Conservation (phyloP, 2,329 filamentous ascomycete species). For the Paracoccidioides brasiliensis region DNA sequence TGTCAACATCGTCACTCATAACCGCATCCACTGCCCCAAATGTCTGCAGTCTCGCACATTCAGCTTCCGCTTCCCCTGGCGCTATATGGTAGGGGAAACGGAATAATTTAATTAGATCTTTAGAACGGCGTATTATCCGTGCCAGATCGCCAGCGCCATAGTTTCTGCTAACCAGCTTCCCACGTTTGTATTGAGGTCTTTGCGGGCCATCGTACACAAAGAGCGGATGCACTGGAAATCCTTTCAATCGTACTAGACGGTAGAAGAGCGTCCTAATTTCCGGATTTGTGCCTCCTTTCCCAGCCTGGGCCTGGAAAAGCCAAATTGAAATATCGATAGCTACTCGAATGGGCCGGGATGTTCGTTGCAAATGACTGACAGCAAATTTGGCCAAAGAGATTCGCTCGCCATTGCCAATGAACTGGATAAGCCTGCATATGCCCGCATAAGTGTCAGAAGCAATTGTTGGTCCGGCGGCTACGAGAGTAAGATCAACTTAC, state of each 20-base stretch:
- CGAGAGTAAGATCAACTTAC: conserved; percentile 17
- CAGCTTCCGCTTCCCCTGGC: conserved; percentile 89
- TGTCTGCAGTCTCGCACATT: conserved; percentile 76
- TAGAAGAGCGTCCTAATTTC: conserved; percentile 88
- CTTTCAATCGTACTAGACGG: conserved; percentile 63
- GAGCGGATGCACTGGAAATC: conserved; percentile 67
- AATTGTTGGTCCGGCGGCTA: neutral
- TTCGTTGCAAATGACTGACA: conserved; percentile 58
- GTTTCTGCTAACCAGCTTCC: conserved; percentile 47
- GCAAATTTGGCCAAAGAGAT: conserved; percentile 74
- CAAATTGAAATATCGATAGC: conserved; percentile 95
- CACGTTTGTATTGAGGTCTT: conserved; percentile 77
- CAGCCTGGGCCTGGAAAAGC: conserved; percentile 86
- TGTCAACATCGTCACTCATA: conserved; percentile 91
- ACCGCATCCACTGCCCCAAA: conserved; percentile 82
- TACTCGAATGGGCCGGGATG: conserved; percentile 62
- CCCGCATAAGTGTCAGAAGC: conserved; percentile 8
- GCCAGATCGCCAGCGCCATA: conserved; percentile 43
- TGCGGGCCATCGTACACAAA: conserved; percentile 85
- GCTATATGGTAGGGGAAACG: conserved; percentile 75
- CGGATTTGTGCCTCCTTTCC: conserved; percentile 75
- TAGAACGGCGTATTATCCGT: conserved; percentile 60
- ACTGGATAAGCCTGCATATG: conserved; percentile 62
- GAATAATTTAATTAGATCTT: conserved; percentile 71
- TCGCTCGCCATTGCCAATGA: conserved; percentile 69